Conservation (phyloP, 257 asterid species). For the Ilex asprella region DNA sequence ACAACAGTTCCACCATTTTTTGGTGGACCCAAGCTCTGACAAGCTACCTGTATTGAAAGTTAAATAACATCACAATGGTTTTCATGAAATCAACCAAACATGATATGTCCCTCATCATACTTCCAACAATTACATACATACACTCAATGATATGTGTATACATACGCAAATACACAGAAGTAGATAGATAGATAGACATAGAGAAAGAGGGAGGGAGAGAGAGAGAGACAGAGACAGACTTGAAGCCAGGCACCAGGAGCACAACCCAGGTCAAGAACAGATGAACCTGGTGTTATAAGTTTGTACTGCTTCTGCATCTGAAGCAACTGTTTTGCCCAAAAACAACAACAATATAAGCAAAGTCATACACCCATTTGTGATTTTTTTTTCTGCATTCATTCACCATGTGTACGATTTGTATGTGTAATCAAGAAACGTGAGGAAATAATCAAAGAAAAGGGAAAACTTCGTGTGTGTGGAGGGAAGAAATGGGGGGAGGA, state of each 20-base stretch:
- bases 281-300: slow-evolving; percentile 59
- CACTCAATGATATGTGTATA: background rate
- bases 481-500: background rate
- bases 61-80: slow-evolving; percentile 1
- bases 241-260: slow-evolving; percentile 99
- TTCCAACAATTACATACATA: background rate
- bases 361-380: background rate
- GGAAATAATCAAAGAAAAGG: background rate
- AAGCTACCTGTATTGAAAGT: slow-evolving; percentile 53
- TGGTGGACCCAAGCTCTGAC: slow-evolving; percentile 73
- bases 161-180: background rate
- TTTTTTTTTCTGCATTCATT: too few relatives aligned
- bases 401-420: background rate
- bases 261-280: slow-evolving; percentile 92
- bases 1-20: slow-evolving; percentile 68
- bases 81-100: background rate
- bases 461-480: background rate
- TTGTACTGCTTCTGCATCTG: slow-evolving; percentile 81
- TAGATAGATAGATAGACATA: background rate
- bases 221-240: slow-evolving; percentile 21
- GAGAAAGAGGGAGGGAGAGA: background rate
- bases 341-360: background rate
- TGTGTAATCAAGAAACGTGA: background rate
- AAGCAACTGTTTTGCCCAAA: slow-evolving; percentile 46
- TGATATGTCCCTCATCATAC: background rate